Conservation (phyloP, 2,329 filamentous ascomycete species). For the Pestalotiopsis sp. region DNA sequence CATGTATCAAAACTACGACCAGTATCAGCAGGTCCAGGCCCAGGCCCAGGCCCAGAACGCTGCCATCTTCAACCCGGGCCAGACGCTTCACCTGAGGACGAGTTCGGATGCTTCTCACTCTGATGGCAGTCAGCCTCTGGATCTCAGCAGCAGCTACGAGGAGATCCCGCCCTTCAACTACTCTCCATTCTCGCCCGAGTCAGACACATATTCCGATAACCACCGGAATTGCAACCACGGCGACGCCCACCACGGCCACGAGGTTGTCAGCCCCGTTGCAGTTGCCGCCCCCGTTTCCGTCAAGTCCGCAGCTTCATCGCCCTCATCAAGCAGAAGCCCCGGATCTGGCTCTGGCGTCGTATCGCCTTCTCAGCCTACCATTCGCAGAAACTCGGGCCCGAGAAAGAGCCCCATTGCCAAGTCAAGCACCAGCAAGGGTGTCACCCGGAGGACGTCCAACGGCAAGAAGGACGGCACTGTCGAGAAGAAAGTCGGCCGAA, state of each 20-base stretch:
- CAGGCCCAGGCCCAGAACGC: constrained; percentile 50
- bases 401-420: constrained; percentile 81
- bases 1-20: constrained; percentile 70
- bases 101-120: constrained; percentile 83
- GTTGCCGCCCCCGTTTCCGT: constrained; percentile 69
- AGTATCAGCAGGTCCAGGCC: constrained; percentile 46
- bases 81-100: constrained; percentile 85
- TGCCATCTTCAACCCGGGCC: constrained; percentile 87
- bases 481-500: constrained; percentile 91
- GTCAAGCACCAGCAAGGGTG: constrained; percentile 67
- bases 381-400: constrained; percentile 66
- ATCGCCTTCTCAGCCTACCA: constrained; percentile 58
- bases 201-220: constrained; percentile 69
- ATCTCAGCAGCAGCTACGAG: constrained; percentile 76
- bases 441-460: constrained; percentile 74
- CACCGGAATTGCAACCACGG: constrained; percentile 65
- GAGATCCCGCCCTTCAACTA: constrained; percentile 70
- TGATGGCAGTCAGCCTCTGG: constrained; percentile 61
- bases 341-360: constrained; percentile 63
- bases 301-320: constrained; percentile 48
- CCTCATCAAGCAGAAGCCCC: constrained; percentile 60
- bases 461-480: constrained; percentile 75
- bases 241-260: constrained; percentile 52
- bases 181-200: constrained; percentile 80
- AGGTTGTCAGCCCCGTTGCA: constrained; percentile 66